These are phyloP conservation scores for Xylariomycetidae sp. DNA, from an alignment of 2,329 filamentous ascomycete genomes.

Conservation along the genomic window DNA sequence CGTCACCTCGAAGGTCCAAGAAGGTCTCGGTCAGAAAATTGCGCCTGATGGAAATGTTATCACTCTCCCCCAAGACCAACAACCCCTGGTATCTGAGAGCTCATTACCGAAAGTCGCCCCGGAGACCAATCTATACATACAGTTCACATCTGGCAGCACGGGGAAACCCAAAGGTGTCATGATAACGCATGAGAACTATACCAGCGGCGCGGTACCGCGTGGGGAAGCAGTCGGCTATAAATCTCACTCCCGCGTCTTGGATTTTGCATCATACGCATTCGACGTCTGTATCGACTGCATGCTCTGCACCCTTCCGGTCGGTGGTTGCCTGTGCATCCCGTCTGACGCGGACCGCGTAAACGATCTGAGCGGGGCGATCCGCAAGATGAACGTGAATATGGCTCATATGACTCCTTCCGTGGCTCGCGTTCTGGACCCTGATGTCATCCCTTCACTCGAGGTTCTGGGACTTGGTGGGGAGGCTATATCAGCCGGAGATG, in stretches of 20 bases:
- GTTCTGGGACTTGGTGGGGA: slow-evolving; percentile 48
- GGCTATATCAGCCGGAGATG: slow-evolving; percentile 47
- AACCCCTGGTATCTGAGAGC: too few relatives aligned
- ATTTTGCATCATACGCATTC: slow-evolving; percentile 50
- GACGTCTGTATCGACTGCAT: slow-evolving; percentile 52
- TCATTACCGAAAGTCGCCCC: too few relatives aligned
- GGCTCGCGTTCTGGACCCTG: slow-evolving; percentile 40
- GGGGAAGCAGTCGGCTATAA: slow-evolving; percentile 38
- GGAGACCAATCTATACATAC: slow-evolving; percentile 45
- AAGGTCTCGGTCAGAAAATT: slow-evolving; percentile 32
- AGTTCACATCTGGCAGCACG: slow-evolving; percentile 63
- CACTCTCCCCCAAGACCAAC: slow-evolving; percentile 25
- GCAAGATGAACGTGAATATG: slow-evolving; percentile 41
- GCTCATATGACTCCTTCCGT: slow-evolving; percentile 48
- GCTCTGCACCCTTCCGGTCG: slow-evolving; percentile 46
- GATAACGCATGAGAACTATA: slow-evolving; percentile 42
- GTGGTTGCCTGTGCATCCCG: slow-evolving; percentile 49
- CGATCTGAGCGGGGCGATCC: slow-evolving; percentile 41
- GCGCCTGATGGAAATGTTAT: slow-evolving; percentile 29
- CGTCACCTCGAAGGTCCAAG: slow-evolving; percentile 36
- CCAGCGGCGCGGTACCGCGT: slow-evolving; percentile 39
- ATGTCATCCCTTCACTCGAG: slow-evolving; percentile 41
- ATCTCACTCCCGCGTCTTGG: slow-evolving; percentile 37
- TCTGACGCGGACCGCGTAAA: slow-evolving; percentile 51
- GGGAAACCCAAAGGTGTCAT: slow-evolving; percentile 61